Evolutionary conservation across 371 early-diverging fungal genomes (phyloP).

Genomic region (Neoconidiobolus thromboides): DNA sequence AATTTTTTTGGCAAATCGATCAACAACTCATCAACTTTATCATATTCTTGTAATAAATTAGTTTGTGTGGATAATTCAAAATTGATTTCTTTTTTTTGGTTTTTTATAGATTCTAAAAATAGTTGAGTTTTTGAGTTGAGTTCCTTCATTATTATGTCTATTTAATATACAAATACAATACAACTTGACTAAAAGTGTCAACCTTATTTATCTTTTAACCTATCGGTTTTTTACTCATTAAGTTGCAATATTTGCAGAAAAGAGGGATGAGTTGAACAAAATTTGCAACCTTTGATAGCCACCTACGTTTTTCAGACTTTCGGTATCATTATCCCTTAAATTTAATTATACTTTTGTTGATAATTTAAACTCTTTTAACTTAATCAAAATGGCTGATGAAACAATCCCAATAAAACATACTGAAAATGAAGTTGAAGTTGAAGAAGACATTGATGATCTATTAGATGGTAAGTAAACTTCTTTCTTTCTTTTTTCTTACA

Average conservation of each 20-base stretch:
- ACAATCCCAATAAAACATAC: background rate
- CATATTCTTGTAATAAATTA: no score
- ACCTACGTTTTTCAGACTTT: background rate
- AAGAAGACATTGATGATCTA: slow-evolving; percentile 38
- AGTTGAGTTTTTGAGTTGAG: no score
- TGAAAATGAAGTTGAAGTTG: background rate
- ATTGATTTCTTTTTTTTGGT: no score
- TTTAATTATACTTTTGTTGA: background rate
- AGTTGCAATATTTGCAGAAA: background rate
- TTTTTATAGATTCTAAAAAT: no score
- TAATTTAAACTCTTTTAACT: background rate
- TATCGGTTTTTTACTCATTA: background rate
- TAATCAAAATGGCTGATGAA: background rate
- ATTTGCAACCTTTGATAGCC: background rate
- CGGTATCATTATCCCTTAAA: background rate
- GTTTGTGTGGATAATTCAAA: no score
- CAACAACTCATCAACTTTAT: no score
- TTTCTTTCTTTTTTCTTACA: no score
- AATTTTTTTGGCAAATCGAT: no score
- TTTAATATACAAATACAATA: no score
- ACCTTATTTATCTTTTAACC: no score
- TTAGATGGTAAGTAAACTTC: slow-evolving; percentile 23
- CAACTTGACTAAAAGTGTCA: no score
- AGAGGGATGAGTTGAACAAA: background rate
- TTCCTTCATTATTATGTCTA: no score